Base-by-base conservation (phyloP, 805 yeast genomes). In the Saccharomycopsis capsularis region DNA sequence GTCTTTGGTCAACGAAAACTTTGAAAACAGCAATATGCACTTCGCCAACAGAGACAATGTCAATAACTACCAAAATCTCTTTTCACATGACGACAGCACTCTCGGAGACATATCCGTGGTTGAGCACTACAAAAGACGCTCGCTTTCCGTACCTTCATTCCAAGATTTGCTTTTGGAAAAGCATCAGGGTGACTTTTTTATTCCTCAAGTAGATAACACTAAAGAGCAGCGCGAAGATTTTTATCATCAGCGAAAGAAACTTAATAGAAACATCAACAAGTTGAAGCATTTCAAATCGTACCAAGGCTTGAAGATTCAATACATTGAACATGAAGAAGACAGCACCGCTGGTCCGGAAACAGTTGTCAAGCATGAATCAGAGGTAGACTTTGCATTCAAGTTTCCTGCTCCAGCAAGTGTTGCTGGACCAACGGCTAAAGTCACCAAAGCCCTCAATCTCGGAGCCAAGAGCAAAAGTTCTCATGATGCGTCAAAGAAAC, bases 261-360 rank as follows among this genome's bases (percentile, higher is more conserved):
- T n/a, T n/a, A n/a, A n/a, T n/a, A n/a, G n/a, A n/a, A n/a, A n/a
- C n/a, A 22, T 16, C 9, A 43, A 44, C 15, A 42, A 30, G 3
- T 29, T 50, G 16, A 46, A 47, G 24, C 53, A 47, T 30, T 50
- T 50, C 44, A 46, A 42, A 13, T 50, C 53, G 1, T 50, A 30
- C 21, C 53, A 47, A 24, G 53, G 53, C 2, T 38, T 50, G 4
- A 15, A 25, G 18, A 50, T 50, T 2, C 16, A 21, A 9, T n/a
- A 22, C 22, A 23, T n/a, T 19, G 21, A 22, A 18, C 13, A 19
- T 3, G 34, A 34, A 9, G 7, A 34, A 5, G 18, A 34, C 18
- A n/a, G 38, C 13, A 39, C 32, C 7, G 42, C 41, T 18, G 35
- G 9, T 22, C 36, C 18, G 4, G 24, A 18, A 36, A 7, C 18